Evolutionary conservation across 129 eudicot species (phyloP).

Genomic region (Erigeron canadensis): DNA sequence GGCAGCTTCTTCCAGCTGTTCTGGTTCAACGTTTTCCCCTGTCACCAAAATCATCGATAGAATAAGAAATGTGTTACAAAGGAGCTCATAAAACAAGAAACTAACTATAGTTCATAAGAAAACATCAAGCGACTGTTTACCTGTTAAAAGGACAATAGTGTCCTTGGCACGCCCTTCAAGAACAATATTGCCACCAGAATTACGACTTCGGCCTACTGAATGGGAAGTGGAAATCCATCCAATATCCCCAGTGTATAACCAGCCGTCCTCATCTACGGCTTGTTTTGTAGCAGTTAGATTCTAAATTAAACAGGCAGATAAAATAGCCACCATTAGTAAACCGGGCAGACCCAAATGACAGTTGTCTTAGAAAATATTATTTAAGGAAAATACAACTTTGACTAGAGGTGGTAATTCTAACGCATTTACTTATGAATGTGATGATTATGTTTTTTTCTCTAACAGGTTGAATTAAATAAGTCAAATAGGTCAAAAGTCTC

Average conservation of each 20-base stretch:
- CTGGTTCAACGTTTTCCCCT: conserved; percentile 98
- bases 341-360: background rate
- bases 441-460: no score
- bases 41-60: conserved; percentile 14
- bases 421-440: background rate
- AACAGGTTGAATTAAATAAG: no score
- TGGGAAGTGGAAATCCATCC: conserved; percentile 85
- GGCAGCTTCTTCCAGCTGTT: conserved; percentile 96
- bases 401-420: background rate
- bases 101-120: background rate
- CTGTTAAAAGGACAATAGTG: conserved; percentile 95
- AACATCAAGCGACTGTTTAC: conserved; percentile 32
- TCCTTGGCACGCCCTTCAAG: conserved; percentile 99
- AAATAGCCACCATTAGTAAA: conserved; percentile 9
- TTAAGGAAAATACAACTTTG: background rate
- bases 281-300: conserved; percentile 66
- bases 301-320: conserved; percentile 38
- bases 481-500: no score
- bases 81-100: background rate
- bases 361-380: background rate
- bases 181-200: conserved; percentile 72
- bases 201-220: conserved; percentile 79
- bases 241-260: conserved; percentile 95
- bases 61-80: background rate
- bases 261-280: conserved; percentile 85